phyloP scores from a whole-genome alignment of 805 yeast species.

The Ogataea nitratoaversa region DNA sequence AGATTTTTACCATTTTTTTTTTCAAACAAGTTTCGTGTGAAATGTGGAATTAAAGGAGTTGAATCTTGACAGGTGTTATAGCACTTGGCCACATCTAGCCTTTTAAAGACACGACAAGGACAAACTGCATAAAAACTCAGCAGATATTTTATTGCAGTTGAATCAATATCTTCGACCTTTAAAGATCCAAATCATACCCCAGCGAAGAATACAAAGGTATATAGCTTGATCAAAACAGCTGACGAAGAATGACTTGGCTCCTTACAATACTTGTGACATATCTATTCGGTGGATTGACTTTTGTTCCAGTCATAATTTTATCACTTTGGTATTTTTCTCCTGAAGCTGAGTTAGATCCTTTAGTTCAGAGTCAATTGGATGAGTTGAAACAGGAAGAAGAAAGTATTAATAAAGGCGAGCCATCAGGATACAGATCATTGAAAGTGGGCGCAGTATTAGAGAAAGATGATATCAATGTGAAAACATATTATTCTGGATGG shows the following conservation, averaged over 20 bases:
- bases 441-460: conserved; percentile 68
- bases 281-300: conserved; percentile 76
- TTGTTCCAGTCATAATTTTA: conserved; percentile 55
- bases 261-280: conserved; percentile 43
- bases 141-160: too few relatives aligned
- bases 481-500: conserved; percentile 71
- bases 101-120: too few relatives aligned
- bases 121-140: too few relatives aligned
- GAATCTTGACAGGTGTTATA: too few relatives aligned
- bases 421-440: conserved; percentile 30
- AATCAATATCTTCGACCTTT: too few relatives aligned
- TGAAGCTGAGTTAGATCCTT: conserved; percentile 21
- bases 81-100: too few relatives aligned
- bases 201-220: too few relatives aligned
- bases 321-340: conserved; percentile 40
- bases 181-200: too few relatives aligned
- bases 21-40: too few relatives aligned
- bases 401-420: conserved; percentile 20
- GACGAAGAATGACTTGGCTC: conserved; percentile 18
- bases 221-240: too few relatives aligned
- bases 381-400: conserved; percentile 30
- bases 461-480: conserved; percentile 52
- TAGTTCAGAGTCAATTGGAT: conserved; percentile 18
- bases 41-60: too few relatives aligned
- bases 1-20: neutral